Evolutionary conservation across 371 early-diverging fungal genomes (phyloP).

Genomic region (Circinella umbellata): DNA sequence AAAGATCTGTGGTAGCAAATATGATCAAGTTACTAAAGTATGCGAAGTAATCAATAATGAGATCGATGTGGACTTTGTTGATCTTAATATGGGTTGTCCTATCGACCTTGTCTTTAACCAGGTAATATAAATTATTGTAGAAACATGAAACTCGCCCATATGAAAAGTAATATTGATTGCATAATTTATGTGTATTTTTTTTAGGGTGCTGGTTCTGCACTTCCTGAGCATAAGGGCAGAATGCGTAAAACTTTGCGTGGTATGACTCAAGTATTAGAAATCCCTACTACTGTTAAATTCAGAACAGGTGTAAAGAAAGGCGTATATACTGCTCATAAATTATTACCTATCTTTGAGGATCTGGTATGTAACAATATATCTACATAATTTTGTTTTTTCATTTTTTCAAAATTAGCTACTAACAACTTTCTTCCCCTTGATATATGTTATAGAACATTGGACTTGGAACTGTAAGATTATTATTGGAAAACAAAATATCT

Average conservation of each 20-base stretch:
- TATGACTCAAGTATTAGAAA: conserved; percentile 70
- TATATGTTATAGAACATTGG: conserved; percentile 36
- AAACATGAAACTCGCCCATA: background rate
- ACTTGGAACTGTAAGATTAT: conserved; percentile 48
- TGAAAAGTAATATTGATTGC: too few species aligned
- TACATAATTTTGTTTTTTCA: background rate
- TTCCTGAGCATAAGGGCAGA: conserved; percentile 71
- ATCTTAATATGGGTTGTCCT: conserved; percentile 96
- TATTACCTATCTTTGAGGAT: conserved; percentile 70
- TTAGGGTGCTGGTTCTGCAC: conserved; percentile 86
- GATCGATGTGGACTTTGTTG: conserved; percentile 89
- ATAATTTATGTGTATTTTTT: background rate
- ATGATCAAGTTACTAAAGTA: conserved; percentile 69
- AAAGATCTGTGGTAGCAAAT: conserved; percentile 67
- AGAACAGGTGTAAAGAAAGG: conserved; percentile 81
- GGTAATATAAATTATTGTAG: conserved; percentile 27
- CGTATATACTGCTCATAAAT: conserved; percentile 72
- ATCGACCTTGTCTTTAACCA: conserved; percentile 84
- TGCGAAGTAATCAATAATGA: conserved; percentile 74
- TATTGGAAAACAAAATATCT: background rate
- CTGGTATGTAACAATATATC: conserved; percentile 53
- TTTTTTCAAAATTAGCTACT: too few species aligned
- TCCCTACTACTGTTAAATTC: conserved; percentile 91
- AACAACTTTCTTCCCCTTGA: background rate
- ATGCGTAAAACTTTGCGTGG: conserved; percentile 81